Evolutionary conservation across 192 early-diverging fungal genomes (phyloP).

Genomic region (Umbelopsis vinacea): DNA sequence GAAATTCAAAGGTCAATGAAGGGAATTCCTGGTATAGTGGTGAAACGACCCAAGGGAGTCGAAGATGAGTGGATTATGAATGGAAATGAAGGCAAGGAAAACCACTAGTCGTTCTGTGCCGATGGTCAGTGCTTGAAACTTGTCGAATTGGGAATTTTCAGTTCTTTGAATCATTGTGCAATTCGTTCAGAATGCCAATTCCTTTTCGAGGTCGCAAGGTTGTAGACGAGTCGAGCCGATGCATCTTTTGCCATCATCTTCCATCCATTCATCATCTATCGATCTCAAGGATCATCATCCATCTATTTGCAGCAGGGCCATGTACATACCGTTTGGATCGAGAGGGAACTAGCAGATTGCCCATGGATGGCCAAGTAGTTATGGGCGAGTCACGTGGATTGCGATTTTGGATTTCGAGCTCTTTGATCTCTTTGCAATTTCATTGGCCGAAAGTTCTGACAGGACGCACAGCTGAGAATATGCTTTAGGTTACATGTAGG

Average conservation of each 20-base stretch:
- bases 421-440: background rate
- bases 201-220: background rate
- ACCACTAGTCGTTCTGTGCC: no score
- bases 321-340: conserved; percentile 22
- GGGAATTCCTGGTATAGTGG: background rate
- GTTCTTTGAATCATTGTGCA: no score
- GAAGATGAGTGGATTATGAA: background rate
- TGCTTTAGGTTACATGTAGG: no score
- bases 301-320: background rate
- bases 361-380: background rate
- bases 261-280: conserved; percentile 17
- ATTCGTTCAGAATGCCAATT: background rate
- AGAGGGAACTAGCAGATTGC: background rate
- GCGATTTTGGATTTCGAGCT: background rate
- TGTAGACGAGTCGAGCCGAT: background rate
- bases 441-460: background rate
- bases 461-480: no score
- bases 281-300: background rate
- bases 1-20: background rate
- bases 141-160: no score
- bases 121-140: no score
- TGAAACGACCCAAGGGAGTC: background rate
- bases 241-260: background rate
- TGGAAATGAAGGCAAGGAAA: no score
- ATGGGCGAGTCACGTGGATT: background rate